Base-by-base conservation (phyloP, 1,139 yeast genomes). In the Taphrina flavorubra region DNA sequence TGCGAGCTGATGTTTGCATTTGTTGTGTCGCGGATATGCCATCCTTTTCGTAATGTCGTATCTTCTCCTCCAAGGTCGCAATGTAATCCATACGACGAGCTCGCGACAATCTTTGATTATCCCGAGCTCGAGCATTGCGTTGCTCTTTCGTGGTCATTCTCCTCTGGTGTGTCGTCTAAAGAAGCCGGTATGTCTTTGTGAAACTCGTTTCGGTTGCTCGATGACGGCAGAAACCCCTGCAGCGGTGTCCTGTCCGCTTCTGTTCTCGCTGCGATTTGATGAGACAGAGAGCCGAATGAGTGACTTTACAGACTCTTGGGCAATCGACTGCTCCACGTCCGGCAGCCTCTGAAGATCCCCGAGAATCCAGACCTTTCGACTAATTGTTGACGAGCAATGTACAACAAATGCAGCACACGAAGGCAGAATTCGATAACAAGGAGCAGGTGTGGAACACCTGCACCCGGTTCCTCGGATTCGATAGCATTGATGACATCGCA, bases 1-100 rank as follows among this genome's bases (percentile, higher is more conserved):
- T 92, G 97, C 98, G 94, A 72, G 95, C 82, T 73, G 94, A 79
- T 73, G 84, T 85, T 76, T 94, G 99, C 63, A 90, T 97, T 73
- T 85, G 87, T 53, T 92, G 73, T 1, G 80, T 77, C 57, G 81
- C 75, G 37, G 71, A 70, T 36, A 75, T 75, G 49, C 69, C 69
- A 34, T 64, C 70, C 70, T 79, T 79, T 72, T 84, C 84, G 76
- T 88, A 81, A 67, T 80, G 77, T 40, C 67, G 67, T 18, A 63
- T 49, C 59, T 63, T 56, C 14, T 53, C 55, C 37, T 63, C 67
- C 37, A 63, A 61, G 11, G 59, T 46, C 51, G 67, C 67, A 3
- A 63, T 53, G 42, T 57, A 57, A 13, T 63, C 67, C 47, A 44
- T 39, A 8, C 59, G 49, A 14, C 67, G 51, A 16, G 67, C 67